phyloP scores from a whole-genome alignment of 441 rosid species.

The Corymbia citriodora region DNA sequence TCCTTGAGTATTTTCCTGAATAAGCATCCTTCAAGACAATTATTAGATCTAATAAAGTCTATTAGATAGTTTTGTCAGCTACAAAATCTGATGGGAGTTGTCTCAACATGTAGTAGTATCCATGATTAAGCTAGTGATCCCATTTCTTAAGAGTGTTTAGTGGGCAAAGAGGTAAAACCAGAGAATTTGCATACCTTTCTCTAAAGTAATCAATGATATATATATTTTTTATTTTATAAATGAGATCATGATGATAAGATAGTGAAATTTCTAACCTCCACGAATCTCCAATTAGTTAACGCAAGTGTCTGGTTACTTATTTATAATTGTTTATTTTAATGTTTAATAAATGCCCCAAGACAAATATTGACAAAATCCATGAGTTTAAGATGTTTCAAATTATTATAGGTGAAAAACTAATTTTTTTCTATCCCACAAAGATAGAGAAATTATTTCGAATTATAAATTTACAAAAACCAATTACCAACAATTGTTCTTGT shows the following conservation, averaged over 20 bases:
- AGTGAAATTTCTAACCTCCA: background rate
- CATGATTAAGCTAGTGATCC: background rate
- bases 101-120: background rate
- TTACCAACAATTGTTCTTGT: background rate
- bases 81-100: no score
- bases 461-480: background rate
- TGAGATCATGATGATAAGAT: background rate
- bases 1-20: no score
- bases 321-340: background rate
- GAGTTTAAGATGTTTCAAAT: background rate
- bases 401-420: background rate
- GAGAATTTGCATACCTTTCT: background rate
- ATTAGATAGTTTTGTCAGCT: no score
- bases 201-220: background rate
- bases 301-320: background rate
- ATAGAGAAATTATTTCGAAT: background rate
- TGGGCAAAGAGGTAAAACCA: background rate
- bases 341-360: background rate
- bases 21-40: no score
- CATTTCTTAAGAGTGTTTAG: background rate
- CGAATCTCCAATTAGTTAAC: background rate
- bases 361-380: background rate
- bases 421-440: background rate
- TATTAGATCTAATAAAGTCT: no score
- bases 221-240: no score